A percentile compares a stretch with the other conserved stretches of the same genome.
Conservation (phyloP, 805 yeast genomes). For the Candida endomychidarum region DNA sequence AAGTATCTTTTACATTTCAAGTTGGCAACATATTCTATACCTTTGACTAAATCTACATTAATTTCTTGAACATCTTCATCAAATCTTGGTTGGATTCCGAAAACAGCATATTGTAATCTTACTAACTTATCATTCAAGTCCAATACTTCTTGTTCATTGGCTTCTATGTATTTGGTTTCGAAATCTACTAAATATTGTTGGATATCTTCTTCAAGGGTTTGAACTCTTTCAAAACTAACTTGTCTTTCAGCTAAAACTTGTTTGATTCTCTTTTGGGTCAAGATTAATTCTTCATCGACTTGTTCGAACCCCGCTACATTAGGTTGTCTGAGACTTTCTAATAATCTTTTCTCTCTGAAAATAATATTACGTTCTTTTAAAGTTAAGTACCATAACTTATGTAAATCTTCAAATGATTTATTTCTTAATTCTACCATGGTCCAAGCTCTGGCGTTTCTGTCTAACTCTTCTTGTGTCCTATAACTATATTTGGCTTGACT, state of each 20-base stretch:
- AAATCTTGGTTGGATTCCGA: slow-evolving; percentile 75
- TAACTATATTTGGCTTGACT: slow-evolving; percentile 53
- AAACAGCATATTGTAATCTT: slow-evolving; percentile 78
- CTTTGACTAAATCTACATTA: slow-evolving; percentile 51
- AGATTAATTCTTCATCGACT: slow-evolving; percentile 37
- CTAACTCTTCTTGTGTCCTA: slow-evolving; percentile 55
- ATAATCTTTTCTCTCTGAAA: slow-evolving; percentile 70
- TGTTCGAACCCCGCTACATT: slow-evolving; percentile 39
- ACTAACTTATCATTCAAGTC: slow-evolving; percentile 68
- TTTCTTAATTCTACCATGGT: slow-evolving; percentile 82
- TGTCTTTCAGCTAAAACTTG: slow-evolving; percentile 87
- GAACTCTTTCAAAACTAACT: slow-evolving; percentile 62
- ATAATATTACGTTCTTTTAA: slow-evolving; percentile 79
- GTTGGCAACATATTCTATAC: slow-evolving; percentile 67
- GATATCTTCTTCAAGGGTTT: slow-evolving; percentile 45
- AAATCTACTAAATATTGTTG: slow-evolving; percentile 56
- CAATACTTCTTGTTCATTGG: slow-evolving; percentile 50
- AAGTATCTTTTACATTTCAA: slow-evolving; percentile 53
- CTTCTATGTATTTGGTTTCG: slow-evolving; percentile 53
- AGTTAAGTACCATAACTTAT: slow-evolving; percentile 85
- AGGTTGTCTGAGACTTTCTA: slow-evolving; percentile 27
- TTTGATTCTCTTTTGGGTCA: slow-evolving; percentile 58
- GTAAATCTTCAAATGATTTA: slow-evolving; percentile 89
- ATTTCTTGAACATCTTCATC: slow-evolving; percentile 54
- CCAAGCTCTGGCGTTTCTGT: slow-evolving; percentile 73